A percentile compares a stretch with the other conserved stretches of the same genome.
These are phyloP conservation scores for Scytalidium lignicola DNA, from an alignment of 2,329 filamentous ascomycete species.

Conservation along the genomic window DNA sequence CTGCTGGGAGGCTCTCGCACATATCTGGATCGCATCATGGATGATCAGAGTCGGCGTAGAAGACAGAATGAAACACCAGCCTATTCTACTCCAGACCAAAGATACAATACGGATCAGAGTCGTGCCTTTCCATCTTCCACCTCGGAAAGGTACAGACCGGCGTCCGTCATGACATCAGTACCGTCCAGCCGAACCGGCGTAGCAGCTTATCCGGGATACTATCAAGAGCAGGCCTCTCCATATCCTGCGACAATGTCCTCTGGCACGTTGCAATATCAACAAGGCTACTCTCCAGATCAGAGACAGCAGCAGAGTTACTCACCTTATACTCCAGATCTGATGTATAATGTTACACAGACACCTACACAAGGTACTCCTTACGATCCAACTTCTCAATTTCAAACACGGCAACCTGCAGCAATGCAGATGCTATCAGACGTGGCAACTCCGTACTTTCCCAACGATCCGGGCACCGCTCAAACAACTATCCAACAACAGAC, in stretches of 20 bases:
- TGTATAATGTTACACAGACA: slow-evolving; percentile 72
- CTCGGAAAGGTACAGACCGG: slow-evolving; percentile 40
- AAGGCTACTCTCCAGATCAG: slow-evolving; percentile 43
- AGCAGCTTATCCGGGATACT: slow-evolving; percentile 55
- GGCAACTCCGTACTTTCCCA: slow-evolving; percentile 70
- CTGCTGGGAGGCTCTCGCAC: slow-evolving; percentile 48
- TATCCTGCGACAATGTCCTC: slow-evolving; percentile 36
- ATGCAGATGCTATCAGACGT: slow-evolving; percentile 73
- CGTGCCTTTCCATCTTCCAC: slow-evolving; percentile 20
- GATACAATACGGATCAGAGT: slow-evolving; percentile 36
- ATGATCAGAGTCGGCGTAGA: slow-evolving; percentile 67
- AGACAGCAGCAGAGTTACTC: slow-evolving; percentile 49
- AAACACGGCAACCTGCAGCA: slow-evolving; percentile 68
- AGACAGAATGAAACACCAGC: slow-evolving; percentile 70
- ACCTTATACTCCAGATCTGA: slow-evolving; percentile 61
- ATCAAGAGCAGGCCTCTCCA: slow-evolving; percentile 46
- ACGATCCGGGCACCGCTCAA: slow-evolving; percentile 58
- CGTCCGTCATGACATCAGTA: slow-evolving; percentile 43
- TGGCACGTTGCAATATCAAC: slow-evolving; percentile 32
- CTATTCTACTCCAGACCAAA: slow-evolving; percentile 53
- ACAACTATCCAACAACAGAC: slow-evolving; percentile 46
- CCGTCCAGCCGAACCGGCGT: slow-evolving; percentile 35
- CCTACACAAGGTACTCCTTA: slow-evolving; percentile 62
- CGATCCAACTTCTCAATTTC: slow-evolving; percentile 67
- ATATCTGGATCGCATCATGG: slow-evolving; percentile 62